Conservation (phyloP, 169 alveolate species). For the Plasmodium relictum region DNA sequence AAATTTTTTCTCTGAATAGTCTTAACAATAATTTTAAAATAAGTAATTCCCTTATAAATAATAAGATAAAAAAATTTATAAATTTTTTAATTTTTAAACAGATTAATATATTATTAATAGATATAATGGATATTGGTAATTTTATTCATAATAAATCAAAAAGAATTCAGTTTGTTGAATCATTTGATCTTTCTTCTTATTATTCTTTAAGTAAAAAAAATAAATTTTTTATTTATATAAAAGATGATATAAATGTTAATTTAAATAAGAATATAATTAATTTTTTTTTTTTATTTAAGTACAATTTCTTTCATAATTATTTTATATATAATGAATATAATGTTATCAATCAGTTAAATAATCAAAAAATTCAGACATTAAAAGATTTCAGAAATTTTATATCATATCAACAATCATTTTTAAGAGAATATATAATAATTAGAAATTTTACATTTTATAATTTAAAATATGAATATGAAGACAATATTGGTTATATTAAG, state of each 20-base stretch:
- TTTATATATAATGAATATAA: conserved; percentile 31
- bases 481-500: conserved; percentile 31
- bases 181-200: conserved; percentile 29
- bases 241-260: conserved; percentile 40
- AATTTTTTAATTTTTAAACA: conserved; percentile 8
- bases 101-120: conserved; percentile 1
- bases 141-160: conserved; percentile 19
- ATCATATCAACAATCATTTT: neutral
- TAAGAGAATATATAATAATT: conserved; percentile 22
- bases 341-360: neutral
- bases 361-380: neutral
- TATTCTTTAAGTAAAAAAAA: conserved; percentile 24
- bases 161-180: conserved; percentile 13
- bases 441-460: conserved; percentile 44
- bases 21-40: conserved; percentile 21
- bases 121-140: neutral
- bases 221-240: conserved; percentile 21
- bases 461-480: conserved; percentile 31
- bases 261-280: conserved; percentile 23
- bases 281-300: conserved; percentile 19
- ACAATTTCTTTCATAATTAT: conserved; percentile 18
- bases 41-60: neutral
- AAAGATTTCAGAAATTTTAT: conserved; percentile 20
- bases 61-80: conserved; percentile 11
- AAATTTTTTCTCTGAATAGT: conserved; percentile 37